Base-by-base conservation (phyloP, 164 flowering plant genomes). In the Dillenia suffruticosa region DNA sequence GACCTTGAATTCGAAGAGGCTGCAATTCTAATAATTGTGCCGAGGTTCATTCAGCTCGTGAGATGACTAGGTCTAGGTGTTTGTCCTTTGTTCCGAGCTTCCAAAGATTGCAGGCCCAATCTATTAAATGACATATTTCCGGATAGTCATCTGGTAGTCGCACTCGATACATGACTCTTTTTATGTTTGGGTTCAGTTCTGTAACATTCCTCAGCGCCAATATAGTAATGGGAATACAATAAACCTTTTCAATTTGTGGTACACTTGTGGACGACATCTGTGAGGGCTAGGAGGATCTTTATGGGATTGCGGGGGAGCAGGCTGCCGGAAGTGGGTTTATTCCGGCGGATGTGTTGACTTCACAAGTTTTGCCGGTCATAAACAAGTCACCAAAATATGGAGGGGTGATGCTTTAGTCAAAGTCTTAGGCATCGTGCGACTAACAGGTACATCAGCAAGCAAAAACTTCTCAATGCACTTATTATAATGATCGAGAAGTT, bases 271-370 rank as follows among this genome's bases (percentile, higher is more conserved):
- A 63, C 75, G 2, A 14, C 69, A 0, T 44, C 70, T 12, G 12
- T 75, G 1, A 52, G 13, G 0, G 69, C 73, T 0, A 48, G 22
- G 17, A 62, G 62, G 56, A 9, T 83, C 1, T 81, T 81, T 56
- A 1, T 81, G 48, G 88, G 85, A 7, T 51, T 83, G 9, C 85
- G 14, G 65, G 83, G 0, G 52, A 78, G 0, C 65, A 46, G 14
- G 87, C 90, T 0, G 86, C 90, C n/a, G 73, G 74, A n/a, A 76
- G 83, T 47, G 90, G 90, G 57, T 85, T 48, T 19, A 46, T 85
- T 32, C 80, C 81, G 48, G 54, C 77, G 10, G 53, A 64, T 14
- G 80, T 74, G 64, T 40, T 80, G 16, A 80, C 44, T 9, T 59
- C 67, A 40, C 59, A 76, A 26, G 57, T 85, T 19, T 77, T 85